Base-by-base conservation (phyloP, 2,329 filamentous ascomycete genomes). In the Cladobotryum mycophilum region DNA sequence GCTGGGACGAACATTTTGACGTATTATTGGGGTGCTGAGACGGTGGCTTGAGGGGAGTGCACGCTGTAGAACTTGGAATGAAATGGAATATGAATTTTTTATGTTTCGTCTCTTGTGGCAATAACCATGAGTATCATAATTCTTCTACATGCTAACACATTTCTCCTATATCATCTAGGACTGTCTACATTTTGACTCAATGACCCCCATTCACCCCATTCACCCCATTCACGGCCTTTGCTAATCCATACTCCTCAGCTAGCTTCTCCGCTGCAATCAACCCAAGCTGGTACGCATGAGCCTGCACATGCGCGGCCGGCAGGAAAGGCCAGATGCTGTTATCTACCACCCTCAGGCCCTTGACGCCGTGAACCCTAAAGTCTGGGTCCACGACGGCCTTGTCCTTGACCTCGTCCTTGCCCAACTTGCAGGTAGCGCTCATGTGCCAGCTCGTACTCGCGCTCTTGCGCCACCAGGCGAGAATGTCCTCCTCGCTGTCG, bases 381-480 rank as follows among this genome's bases (percentile, higher is more conserved):
- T 74, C 66, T 1, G 56, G 66, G 59, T 81, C 76, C 6, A 82
- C 76, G 25, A 68, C 75, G 1, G 74, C 71, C 34, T 71, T 67
- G 0, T 52, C 49, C 7, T 75, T 72, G 1, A 61, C 68, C 0
- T 50, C 37, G 53, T 65, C 71, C 0, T 38, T 37, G 45, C 80
- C 80, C 80, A 84, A 84, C 60, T 75, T 76, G 6, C 70, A 71
- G 0, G 80, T 84, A 0, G 78, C 76, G 1, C 70, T 77, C 74
- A 74, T 81, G 60, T 78, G 79, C 75, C 72, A 82, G 50, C 67
- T 76, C 2, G 71, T 76, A 30, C 62, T 67, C 15, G 70, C 64
- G 20, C 63, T 73, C 25, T 72, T 61, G 47, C 63, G 66, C 71
- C 71, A 80, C 56, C 71, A 67, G 2, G 56, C 63, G 8, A 72